Evolutionary conservation across 2,329 filamentous ascomycete genomes (phyloP).

Genomic region (Byssochlamys sp.): DNA sequence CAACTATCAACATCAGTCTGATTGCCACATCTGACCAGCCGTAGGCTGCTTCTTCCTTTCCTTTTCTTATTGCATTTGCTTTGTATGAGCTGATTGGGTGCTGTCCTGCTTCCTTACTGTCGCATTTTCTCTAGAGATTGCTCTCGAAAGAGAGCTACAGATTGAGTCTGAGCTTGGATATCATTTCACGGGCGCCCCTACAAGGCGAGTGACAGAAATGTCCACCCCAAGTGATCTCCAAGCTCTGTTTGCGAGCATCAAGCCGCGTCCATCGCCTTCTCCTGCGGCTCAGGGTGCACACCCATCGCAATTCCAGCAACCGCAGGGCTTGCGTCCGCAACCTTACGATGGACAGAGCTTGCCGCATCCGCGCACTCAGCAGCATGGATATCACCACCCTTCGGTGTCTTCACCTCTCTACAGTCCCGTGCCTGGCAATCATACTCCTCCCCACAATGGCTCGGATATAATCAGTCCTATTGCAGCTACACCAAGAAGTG

Average conservation of each 20-base stretch:
- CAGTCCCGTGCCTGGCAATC: constrained; percentile 44
- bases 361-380: constrained; percentile 20
- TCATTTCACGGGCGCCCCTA: constrained; percentile 19
- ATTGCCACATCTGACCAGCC: neutral
- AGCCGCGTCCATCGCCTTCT: constrained; percentile 29
- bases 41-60: neutral
- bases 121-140: neutral
- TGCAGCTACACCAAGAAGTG: constrained; percentile 34
- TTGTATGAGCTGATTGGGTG: neutral
- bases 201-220: constrained; percentile 35
- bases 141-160: constrained; percentile 3
- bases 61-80: neutral
- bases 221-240: constrained; percentile 39
- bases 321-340: constrained; percentile 19
- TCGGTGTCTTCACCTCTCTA: constrained; percentile 50
- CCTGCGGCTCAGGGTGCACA: constrained; percentile 21
- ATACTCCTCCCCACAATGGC: constrained; percentile 45
- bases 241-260: constrained; percentile 38
- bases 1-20: neutral
- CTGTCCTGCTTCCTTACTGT: neutral
- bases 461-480: constrained; percentile 53
- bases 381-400: constrained; percentile 43
- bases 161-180: constrained; percentile 1
- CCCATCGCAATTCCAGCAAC: constrained; percentile 21
- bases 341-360: constrained; percentile 24